Conservation (phyloP, 371 early-diverging fungal species). For the Smittium mucronatum region DNA sequence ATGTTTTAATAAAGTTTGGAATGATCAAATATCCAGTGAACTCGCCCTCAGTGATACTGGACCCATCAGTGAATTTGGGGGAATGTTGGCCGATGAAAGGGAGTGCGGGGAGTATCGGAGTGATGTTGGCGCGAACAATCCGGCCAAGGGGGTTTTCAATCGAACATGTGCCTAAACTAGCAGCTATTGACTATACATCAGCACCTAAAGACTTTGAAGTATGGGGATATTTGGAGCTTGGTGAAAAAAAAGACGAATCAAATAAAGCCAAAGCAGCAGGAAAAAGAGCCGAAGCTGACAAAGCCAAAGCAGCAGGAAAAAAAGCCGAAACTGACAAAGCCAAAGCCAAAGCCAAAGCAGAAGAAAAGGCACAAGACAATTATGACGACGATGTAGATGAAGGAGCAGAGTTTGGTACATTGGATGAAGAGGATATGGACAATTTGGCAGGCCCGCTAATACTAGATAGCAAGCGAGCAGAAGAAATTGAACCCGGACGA, state of each 20-base stretch:
- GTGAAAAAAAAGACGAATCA: neutral
- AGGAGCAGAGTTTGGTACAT: neutral
- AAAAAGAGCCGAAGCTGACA: neutral
- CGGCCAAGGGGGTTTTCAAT: slow-evolving; percentile 45
- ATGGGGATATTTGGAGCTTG: slow-evolving; percentile 41
- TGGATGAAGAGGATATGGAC: neutral
- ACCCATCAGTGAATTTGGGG: slow-evolving; percentile 42
- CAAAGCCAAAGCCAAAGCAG: neutral
- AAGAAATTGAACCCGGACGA: neutral
- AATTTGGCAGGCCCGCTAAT: neutral
- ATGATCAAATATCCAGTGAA: slow-evolving; percentile 23
- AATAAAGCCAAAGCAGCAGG: neutral
- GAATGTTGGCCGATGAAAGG: slow-evolving; percentile 67
- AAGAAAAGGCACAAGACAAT: neutral
- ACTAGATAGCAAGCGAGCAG: neutral
- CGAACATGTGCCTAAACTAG: slow-evolving; percentile 46
- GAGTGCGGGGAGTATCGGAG: slow-evolving; percentile 42
- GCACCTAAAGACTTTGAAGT: slow-evolving; percentile 53
- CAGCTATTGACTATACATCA: slow-evolving; percentile 40
- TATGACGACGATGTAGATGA: neutral
- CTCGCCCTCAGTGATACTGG: slow-evolving; percentile 37
- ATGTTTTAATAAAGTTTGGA: slow-evolving; percentile 18
- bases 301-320: neutral
- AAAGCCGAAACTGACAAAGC: neutral
- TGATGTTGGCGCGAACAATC: slow-evolving; percentile 42